Evolutionary conservation across 2,329 filamentous ascomycete genomes (phyloP), one percentile per base, ranked within the genome.

Genomic region (Colletotrichum tofieldiae): DNA sequence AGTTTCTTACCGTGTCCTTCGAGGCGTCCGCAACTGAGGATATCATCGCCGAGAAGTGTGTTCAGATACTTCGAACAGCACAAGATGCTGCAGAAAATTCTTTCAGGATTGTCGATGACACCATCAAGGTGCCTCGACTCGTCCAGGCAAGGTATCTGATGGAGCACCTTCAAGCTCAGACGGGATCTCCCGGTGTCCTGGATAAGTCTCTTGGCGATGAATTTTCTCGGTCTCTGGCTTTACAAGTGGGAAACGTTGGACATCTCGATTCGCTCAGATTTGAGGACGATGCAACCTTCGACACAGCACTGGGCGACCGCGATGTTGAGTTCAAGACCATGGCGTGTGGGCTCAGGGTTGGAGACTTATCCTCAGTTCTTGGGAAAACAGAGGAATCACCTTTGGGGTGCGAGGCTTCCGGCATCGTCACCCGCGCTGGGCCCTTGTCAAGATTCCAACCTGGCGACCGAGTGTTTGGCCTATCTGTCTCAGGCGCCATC

Each of bases 301-400:
- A 77, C 11, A 52, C 74, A 6, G 75, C 80, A 5, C 64, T 85
- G 23, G 77, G 76, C 0, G 77, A 75, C 0, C 77, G 82, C 37
- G 78, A 85, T 39, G 76, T 86, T 7, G 84, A 86, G 72, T 80
- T 86, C 65, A 79, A 83, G 67, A 79, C 85, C 20, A 81, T 80
- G 47, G 83, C 83, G 9, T 79, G 82, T 1, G 84, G 84, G 0
- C 76, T 88, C 66, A 87, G 84, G 75, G 84, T 83, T 74, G 80
- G 80, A 29, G 86, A 89, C 70, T 78, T 85, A 0, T 78, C 67
- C 81, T 83, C 29, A 78, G 81, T 41, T 2, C 77, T 77, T 51
- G 77, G 78, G 2, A 73, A 77, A 54, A 49, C 77, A 0, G 59
- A 73, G 1, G 68, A 68, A 11, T 51, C 70, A 2, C 39, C 61